Evolutionary conservation across 108 stramenopile species (phyloP).

Genomic region (Pseudonitzschia multistriata): DNA sequence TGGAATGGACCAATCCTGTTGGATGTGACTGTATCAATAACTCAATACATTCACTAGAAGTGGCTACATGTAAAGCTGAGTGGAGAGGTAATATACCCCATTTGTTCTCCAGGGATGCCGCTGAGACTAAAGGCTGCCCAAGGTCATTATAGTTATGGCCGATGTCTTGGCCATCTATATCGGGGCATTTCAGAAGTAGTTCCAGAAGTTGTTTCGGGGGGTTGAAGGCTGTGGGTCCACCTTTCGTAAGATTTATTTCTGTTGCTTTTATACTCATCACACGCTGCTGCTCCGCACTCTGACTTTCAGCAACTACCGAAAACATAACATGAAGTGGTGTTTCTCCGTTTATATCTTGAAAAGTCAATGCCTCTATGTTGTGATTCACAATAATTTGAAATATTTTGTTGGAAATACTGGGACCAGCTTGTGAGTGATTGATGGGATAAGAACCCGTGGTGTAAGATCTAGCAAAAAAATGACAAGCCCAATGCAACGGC

Average conservation of each 20-base stretch:
- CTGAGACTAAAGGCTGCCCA: conserved; percentile 6
- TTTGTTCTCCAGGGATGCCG: conserved; percentile 41
- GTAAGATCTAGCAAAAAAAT: conserved; percentile 25
- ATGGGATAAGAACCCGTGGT: conserved; percentile 9
- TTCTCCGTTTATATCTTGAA: conserved; percentile 27
- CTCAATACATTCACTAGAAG: conserved; percentile 31
- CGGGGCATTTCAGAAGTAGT: conserved; percentile 40
- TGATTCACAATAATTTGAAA: conserved; percentile 43
- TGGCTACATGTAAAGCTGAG: conserved; percentile 36
- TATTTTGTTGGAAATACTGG: conserved; percentile 32
- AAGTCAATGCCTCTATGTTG: conserved; percentile 37
- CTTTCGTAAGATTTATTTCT: conserved; percentile 28
- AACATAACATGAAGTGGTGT: conserved; percentile 56
- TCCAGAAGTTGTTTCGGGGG: conserved; percentile 40
- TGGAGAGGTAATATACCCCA: conserved; percentile 48
- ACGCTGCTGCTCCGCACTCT: conserved; percentile 30
- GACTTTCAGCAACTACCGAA: conserved; percentile 22
- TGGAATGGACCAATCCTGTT: conserved; percentile 45
- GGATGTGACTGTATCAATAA: conserved; percentile 45
- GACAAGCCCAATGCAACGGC: conserved; percentile 55
- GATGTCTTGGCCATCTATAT: conserved; percentile 31
- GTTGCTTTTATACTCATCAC: conserved; percentile 8
- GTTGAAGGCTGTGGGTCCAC: conserved; percentile 36
- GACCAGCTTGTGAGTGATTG: conserved; percentile 8
- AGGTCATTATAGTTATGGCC: conserved; percentile 9